Conservation (phyloP, 164 flowering plant species). For the Annona squamosa region DNA sequence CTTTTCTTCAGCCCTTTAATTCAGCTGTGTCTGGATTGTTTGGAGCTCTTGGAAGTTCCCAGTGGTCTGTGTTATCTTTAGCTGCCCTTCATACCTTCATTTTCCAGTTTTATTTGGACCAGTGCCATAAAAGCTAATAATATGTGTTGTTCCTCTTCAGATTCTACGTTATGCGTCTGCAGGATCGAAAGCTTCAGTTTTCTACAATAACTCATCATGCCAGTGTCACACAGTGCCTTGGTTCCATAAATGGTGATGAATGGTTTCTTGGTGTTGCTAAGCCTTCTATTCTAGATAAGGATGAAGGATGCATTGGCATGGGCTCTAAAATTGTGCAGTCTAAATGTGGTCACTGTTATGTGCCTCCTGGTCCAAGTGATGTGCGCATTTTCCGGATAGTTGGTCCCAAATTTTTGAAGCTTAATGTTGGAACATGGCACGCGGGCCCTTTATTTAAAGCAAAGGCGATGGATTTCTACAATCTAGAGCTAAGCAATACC, state of each 20-base stretch:
- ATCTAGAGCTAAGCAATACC: conserved; percentile 79
- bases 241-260: conserved; percentile 66
- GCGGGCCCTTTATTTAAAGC: conserved; percentile 76
- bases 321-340: conserved; percentile 31
- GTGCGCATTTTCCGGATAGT: conserved; percentile 57
- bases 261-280: conserved; percentile 94
- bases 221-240: conserved; percentile 86
- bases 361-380: conserved; percentile 60
- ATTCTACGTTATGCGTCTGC: conserved; percentile 75
- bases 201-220: conserved; percentile 82
- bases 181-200: conserved; percentile 43
- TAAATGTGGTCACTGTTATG: conserved; percentile 61
- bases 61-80: neutral
- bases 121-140: conserved; percentile 9
- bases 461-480: conserved; percentile 72
- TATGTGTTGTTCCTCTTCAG: conserved; percentile 25
- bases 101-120: neutral
- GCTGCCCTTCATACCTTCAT: neutral
- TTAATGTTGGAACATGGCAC: conserved; percentile 90
- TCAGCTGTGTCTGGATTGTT: neutral
- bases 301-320: neutral
- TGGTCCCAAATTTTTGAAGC: conserved; percentile 80
- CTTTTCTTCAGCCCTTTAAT: neutral
- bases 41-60: neutral
- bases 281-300: conserved; percentile 47